Evolutionary conservation across 2,329 filamentous ascomycete genomes (phyloP), one percentile per base, ranked within the genome.

Genomic region (Daldinia sp.): DNA sequence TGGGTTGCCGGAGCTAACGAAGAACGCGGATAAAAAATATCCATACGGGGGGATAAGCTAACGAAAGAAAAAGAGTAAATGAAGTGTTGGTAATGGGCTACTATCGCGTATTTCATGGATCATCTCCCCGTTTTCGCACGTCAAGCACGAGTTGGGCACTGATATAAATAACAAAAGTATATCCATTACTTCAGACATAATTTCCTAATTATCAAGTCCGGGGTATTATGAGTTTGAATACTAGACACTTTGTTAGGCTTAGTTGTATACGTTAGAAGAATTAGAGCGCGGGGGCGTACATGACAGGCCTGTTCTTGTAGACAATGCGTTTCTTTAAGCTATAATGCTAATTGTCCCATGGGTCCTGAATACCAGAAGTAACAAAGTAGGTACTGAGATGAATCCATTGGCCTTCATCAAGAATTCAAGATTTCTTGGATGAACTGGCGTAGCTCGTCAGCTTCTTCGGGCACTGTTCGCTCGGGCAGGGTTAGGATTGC

Each of bases 401-500:
- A 26, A 7, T 30, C 7, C 23, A 33, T 48, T 28, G 15, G 39
- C 46, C 28, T 42, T 51, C 41, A 71, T 39, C 44, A 80, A 75
- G 72, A 80, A 48, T 61, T 60, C 66, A 85, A 72, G 28, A 87
- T 60, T 37, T 81, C 79, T 53, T 68, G 73, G 60, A 87, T 78
- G 75, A 87, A 88, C 4, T 63, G 74, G 37, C 80, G 79, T 70
- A 88, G 70, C 1, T 78, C 79, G 39, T 85, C 85, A 0, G 83
- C 82, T 73, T 88, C 86, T 57, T 86, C 85, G 18, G 85, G 82
- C 0, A 86, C 78, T 1, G 83, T 86, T 56, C 84, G 78, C 28
- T 87, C 81, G 0, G 84, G 85, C 66, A 88, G 68, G 9, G 64
- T 79, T 57, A 74, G 70, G 23, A 88, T 75, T 4, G 81, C 80